These are phyloP conservation scores for Andrographis paniculata DNA, from an alignment of 305 asterid species.

Conservation along the genomic window DNA sequence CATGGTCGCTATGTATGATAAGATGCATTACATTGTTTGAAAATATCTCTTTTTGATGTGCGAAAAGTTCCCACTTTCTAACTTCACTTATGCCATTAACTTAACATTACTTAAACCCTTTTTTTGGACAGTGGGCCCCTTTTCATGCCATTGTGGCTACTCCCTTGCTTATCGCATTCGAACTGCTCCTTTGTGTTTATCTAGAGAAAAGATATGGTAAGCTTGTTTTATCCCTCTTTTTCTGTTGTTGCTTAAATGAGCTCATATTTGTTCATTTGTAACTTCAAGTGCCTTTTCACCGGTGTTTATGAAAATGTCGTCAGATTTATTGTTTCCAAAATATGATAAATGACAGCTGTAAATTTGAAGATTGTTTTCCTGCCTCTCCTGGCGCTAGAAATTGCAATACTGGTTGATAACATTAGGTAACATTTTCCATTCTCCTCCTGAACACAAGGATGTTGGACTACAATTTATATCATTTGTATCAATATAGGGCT, in stretches of 20 bases:
- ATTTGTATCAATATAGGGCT: slow-evolving; percentile 13
- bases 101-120: slow-evolving; percentile 21
- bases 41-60: slow-evolving; percentile 4
- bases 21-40: slow-evolving; percentile 8
- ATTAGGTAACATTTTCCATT: slow-evolving; percentile 47
- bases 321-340: slow-evolving; percentile 17
- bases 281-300: neutral
- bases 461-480: neutral
- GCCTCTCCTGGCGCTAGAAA: slow-evolving; percentile 80
- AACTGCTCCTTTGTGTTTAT: slow-evolving; percentile 80
- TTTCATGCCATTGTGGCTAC: slow-evolving; percentile 79
- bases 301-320: neutral
- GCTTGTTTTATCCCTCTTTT: slow-evolving; percentile 16
- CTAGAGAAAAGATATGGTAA: slow-evolving; percentile 60
- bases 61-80: slow-evolving; percentile 1
- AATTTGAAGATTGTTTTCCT: slow-evolving; percentile 86
- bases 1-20: slow-evolving; percentile 79
- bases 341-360: slow-evolving; percentile 55
- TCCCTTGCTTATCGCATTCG: slow-evolving; percentile 90
- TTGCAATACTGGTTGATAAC: slow-evolving; percentile 79
- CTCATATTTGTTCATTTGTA: slow-evolving; percentile 1
- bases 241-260: slow-evolving; percentile 7
- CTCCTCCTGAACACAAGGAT: neutral
- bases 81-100: slow-evolving; percentile 13
- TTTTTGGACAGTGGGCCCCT: slow-evolving; percentile 84